phyloP scores from a whole-genome alignment of 441 rosid species.

The Hura crepitans region DNA sequence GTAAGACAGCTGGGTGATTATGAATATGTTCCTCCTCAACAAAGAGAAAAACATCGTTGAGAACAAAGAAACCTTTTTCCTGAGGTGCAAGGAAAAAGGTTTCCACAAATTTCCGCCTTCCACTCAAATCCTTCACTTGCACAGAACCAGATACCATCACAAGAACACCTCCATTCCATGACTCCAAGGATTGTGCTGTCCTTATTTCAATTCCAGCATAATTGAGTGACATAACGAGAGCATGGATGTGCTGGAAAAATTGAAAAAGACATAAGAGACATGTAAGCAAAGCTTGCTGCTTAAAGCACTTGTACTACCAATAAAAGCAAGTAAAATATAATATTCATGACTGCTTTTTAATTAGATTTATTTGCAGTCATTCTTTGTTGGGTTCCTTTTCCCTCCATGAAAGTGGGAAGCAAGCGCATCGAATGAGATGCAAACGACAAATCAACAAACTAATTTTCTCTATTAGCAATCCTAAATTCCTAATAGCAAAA shows the following conservation, averaged over 20 bases:
- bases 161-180: constrained; percentile 82
- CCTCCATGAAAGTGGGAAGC: background rate
- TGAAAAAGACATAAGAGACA: background rate
- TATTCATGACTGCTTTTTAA: background rate
- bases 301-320: background rate
- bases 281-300: background rate
- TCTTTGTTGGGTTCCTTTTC: too few species aligned
- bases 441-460: too few species aligned
- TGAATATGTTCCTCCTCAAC: constrained; percentile 55
- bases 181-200: constrained; percentile 67
- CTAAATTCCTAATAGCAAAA: too few species aligned
- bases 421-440: background rate
- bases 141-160: constrained; percentile 81
- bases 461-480: too few species aligned
- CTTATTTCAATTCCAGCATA: constrained; percentile 62
- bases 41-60: constrained; percentile 79
- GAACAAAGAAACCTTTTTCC: constrained; percentile 80
- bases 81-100: constrained; percentile 96
- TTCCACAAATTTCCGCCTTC: constrained; percentile 74
- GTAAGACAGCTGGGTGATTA: constrained; percentile 45
- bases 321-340: background rate
- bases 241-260: constrained; percentile 68
- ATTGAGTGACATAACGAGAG: constrained; percentile 58
- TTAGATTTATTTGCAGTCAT: background rate
- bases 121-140: constrained; percentile 47